Percentiles rank a stretch among this genome's conserved stretches.
These are phyloP conservation scores for Periconia macrospinosa DNA, from an alignment of 2,329 filamentous ascomycete species.

Conservation along the genomic window DNA sequence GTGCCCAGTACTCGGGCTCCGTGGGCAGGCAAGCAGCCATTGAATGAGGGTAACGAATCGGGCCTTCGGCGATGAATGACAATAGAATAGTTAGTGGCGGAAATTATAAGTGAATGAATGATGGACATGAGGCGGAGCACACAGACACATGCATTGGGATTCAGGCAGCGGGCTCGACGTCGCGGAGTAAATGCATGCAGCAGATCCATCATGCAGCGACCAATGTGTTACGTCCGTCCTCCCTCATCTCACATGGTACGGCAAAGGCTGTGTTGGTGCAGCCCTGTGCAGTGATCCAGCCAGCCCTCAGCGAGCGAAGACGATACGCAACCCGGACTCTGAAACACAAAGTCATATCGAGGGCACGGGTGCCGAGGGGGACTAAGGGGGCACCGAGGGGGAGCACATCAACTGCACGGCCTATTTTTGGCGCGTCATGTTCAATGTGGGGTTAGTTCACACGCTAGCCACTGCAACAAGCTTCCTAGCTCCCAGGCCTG, in stretches of 20 bases:
- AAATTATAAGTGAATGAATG: neutral
- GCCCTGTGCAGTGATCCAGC: too few relatives aligned
- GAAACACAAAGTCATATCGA: neutral
- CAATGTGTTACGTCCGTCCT: too few relatives aligned
- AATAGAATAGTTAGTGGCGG: constrained; percentile 2
- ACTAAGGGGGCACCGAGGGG: neutral
- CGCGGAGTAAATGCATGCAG: neutral
- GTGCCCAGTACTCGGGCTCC: constrained; percentile 24
- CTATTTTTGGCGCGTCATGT: neutral
- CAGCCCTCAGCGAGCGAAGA: too few relatives aligned
- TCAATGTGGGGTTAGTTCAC: neutral
- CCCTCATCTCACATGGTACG: too few relatives aligned
- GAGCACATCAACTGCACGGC: neutral
- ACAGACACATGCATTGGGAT: neutral
- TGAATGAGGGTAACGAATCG: constrained; percentile 3
- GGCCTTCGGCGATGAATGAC: constrained; percentile 5
- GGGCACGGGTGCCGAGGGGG: too few relatives aligned
- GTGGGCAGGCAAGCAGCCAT: constrained; percentile 21
- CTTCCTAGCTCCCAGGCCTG: neutral
- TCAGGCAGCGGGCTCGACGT: neutral
- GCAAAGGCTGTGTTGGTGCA: too few relatives aligned
- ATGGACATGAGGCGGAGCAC: constrained; percentile 17
- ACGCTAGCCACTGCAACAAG: neutral
- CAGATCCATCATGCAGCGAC: neutral
- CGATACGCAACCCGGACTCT: neutral